phyloP scores from a whole-genome alignment of 768 basidiomycete species.

The Leucocoprinus sp. region DNA sequence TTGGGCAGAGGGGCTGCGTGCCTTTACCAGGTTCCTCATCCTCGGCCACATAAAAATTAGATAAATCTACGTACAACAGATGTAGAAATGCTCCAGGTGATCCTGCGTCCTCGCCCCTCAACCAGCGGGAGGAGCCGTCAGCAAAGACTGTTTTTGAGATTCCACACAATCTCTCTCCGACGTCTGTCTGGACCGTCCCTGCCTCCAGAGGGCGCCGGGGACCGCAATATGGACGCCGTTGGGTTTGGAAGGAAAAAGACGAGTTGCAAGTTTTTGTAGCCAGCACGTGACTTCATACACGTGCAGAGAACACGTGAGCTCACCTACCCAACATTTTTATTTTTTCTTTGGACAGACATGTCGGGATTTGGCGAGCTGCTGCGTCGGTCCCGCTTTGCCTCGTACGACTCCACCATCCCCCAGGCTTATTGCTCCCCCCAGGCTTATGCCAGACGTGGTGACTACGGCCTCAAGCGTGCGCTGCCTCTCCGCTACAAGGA shows the following conservation, averaged over 20 bases:
- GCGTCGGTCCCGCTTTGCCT: slow-evolving; percentile 74
- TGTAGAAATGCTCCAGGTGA: slow-evolving; percentile 82
- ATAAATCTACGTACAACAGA: slow-evolving; percentile 10
- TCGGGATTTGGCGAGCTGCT: too few relatives aligned
- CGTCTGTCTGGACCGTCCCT: slow-evolving; percentile 86
- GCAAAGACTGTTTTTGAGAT: slow-evolving; percentile 92
- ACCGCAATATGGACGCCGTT: slow-evolving; percentile 80
- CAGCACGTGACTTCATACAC: too few relatives aligned
- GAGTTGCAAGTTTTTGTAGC: too few relatives aligned
- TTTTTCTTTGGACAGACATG: too few relatives aligned
- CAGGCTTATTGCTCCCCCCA: slow-evolving; percentile 71
- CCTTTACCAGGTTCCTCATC: slow-evolving; percentile 90
- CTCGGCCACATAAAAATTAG: slow-evolving; percentile 31
- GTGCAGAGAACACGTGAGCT: slow-evolving; percentile 14
- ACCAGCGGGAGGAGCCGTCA: slow-evolving; percentile 85
- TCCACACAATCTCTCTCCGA: slow-evolving; percentile 54
- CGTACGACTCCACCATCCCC: slow-evolving; percentile 66
- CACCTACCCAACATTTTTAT: slow-evolving; percentile 35
- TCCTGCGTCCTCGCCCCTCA: slow-evolving; percentile 86
- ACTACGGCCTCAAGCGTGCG: slow-evolving; percentile 84
- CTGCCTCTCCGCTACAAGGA: slow-evolving; percentile 57
- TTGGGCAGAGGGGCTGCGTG: slow-evolving; percentile 50
- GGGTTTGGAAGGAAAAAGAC: slow-evolving; percentile 17
- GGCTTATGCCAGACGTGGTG: slow-evolving; percentile 65
- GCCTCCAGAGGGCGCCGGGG: slow-evolving; percentile 32